Conservation (phyloP, 2,329 filamentous ascomycete genomes). For the Neurospora crassa region DNA sequence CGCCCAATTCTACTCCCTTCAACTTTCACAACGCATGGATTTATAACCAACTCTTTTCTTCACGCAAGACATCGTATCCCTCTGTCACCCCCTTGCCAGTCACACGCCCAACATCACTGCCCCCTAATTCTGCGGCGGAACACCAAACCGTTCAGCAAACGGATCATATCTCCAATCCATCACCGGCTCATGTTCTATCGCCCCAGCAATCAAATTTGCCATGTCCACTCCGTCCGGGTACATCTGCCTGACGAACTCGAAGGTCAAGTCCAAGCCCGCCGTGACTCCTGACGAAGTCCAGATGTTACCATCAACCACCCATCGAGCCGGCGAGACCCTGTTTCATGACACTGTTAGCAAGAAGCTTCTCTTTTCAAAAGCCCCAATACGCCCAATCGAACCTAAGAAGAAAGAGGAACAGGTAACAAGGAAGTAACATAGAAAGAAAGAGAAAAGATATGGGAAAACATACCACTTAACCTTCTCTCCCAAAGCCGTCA, state of each 20-base stretch:
- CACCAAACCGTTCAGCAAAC: constrained; percentile 9
- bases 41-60: not conserved
- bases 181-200: constrained; percentile 42
- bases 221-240: constrained; percentile 40
- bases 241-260: constrained; percentile 28
- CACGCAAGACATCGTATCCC: not conserved
- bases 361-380: not conserved
- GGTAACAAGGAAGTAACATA: too few relatives aligned
- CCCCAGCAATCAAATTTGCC: constrained; percentile 34
- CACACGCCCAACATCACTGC: not conserved
- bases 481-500: constrained; percentile 35
- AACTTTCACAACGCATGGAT: not conserved
- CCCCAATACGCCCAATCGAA: not conserved
- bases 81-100: too few relatives aligned
- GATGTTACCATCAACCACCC: constrained; percentile 55
- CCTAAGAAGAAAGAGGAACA: not conserved
- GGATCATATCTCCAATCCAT: constrained; percentile 15
- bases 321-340: constrained; percentile 45
- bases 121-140: constrained; percentile 11
- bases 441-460: not conserved
- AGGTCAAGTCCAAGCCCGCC: constrained; percentile 27
- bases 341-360: not conserved
- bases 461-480: constrained; percentile 40
- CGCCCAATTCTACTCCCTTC: too few relatives aligned
- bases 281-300: constrained; percentile 53